A percentile compares a stretch with the other conserved stretches of the same genome.
These are phyloP conservation scores for Capsella rubella DNA, from an alignment of 441 rosid species.

Conservation along the genomic window DNA sequence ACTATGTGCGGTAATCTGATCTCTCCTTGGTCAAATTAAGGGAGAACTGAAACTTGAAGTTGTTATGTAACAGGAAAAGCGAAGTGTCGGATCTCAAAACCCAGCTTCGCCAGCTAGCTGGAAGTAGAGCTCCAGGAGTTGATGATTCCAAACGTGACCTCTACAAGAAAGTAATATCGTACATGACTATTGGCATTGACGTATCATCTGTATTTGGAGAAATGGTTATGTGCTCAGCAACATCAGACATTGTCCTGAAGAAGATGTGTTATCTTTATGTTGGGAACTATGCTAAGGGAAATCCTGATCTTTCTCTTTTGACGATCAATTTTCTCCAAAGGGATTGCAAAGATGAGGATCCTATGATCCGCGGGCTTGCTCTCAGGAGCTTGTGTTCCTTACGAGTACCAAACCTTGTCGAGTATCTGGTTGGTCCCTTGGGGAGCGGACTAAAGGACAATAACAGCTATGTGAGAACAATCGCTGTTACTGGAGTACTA, in stretches of 20 bases:
- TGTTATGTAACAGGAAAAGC: slow-evolving; percentile 64
- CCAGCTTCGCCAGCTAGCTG: slow-evolving; percentile 97
- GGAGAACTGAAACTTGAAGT: slow-evolving; percentile 2
- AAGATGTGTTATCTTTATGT: slow-evolving; percentile 99
- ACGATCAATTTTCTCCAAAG: slow-evolving; percentile 96
- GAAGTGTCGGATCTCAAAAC: slow-evolving; percentile 90
- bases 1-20: slow-evolving; percentile 17
- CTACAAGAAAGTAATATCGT: slow-evolving; percentile 92
- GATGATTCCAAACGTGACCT: slow-evolving; percentile 97
- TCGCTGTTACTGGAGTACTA: slow-evolving; percentile 87
- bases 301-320: slow-evolving; percentile 90
- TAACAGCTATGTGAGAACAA: slow-evolving; percentile 84
- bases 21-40: slow-evolving; percentile 18
- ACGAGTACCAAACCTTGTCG: slow-evolving; percentile 85
- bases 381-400: slow-evolving; percentile 85
- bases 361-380: slow-evolving; percentile 97
- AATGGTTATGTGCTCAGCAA: slow-evolving; percentile 99
- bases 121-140: slow-evolving; percentile 92
- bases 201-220: slow-evolving; percentile 96
- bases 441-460: slow-evolving; percentile 79
- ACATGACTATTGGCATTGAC: slow-evolving; percentile 94
- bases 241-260: slow-evolving; percentile 95
- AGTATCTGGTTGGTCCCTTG: slow-evolving; percentile 95
- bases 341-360: slow-evolving; percentile 96
- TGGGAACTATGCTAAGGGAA: slow-evolving; percentile 94